Evolutionary conservation across 306 rosid genomes (phyloP).

Genomic region (Acacia acuminata): DNA sequence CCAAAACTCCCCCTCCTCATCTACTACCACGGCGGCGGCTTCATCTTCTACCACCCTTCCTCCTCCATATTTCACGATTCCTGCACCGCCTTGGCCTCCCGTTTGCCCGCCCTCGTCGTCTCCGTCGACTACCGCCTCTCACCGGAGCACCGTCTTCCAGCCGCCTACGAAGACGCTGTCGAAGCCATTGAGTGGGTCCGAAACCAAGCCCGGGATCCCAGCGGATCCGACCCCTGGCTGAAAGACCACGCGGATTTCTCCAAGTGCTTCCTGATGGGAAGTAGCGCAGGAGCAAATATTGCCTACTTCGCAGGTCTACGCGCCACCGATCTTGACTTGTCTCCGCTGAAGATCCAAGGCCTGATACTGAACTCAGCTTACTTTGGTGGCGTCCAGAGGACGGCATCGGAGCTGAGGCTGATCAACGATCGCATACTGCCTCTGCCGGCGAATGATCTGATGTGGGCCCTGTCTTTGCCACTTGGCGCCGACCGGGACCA

Average conservation of each 20-base stretch:
- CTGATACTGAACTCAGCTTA: constrained; percentile 50
- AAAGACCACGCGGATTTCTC: constrained; percentile 49
- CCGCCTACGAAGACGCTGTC: constrained; percentile 75
- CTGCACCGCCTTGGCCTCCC: constrained; percentile 36
- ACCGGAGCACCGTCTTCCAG: constrained; percentile 88
- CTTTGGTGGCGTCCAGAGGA: constrained; percentile 57
- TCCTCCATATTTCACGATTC: constrained; percentile 52
- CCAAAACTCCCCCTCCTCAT: constrained; percentile 34
- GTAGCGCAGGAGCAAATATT: constrained; percentile 66
- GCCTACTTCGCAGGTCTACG: constrained; percentile 64
- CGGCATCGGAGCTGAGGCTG: constrained; percentile 50
- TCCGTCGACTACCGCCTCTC: constrained; percentile 80
- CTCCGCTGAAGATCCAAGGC: constrained; percentile 50
- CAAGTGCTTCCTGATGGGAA: constrained; percentile 56
- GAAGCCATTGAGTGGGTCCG: constrained; percentile 55
- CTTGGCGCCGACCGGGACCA: constrained; percentile 65
- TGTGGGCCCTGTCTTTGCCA: constrained; percentile 67
- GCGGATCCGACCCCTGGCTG: constrained; percentile 60
- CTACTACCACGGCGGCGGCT: constrained; percentile 89
- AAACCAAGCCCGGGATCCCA: constrained; percentile 32
- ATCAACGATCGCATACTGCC: constrained; percentile 54
- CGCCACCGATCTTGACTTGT: constrained; percentile 40
- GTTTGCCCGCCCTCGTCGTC: constrained; percentile 38
- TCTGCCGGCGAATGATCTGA: constrained; percentile 49
- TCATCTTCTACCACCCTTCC: constrained; percentile 61